phyloP scores from a whole-genome alignment of 1,284 basidiomycete species.

The Ustilago bromivora region DNA sequence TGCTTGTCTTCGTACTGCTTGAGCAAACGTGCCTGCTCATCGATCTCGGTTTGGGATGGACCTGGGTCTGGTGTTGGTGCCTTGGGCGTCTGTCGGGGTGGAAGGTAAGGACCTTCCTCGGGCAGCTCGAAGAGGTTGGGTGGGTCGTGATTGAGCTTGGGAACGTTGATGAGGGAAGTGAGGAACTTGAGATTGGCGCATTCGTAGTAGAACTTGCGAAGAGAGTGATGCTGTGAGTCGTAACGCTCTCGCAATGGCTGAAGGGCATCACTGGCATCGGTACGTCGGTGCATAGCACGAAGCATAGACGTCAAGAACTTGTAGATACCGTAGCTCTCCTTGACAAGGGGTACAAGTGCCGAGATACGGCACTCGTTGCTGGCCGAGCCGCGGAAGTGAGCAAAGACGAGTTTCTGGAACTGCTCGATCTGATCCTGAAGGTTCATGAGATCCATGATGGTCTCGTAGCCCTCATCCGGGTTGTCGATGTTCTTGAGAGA shows the following conservation, averaged over 20 bases:
- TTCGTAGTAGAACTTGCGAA: conserved; percentile 70
- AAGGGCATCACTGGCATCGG: conserved; percentile 67
- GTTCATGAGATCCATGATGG: conserved; percentile 70
- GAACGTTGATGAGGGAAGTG: conserved; percentile 69
- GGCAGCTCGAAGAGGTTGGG: conserved; percentile 68
- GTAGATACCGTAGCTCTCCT: conserved; percentile 70
- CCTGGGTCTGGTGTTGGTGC: conserved; percentile 56
- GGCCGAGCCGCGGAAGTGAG: conserved; percentile 63
- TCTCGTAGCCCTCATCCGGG: conserved; percentile 69
- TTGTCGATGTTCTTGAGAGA: conserved; percentile 70
- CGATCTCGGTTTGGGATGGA: conserved; percentile 76
- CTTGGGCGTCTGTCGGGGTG: conserved; percentile 57
- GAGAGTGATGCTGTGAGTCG: conserved; percentile 64
- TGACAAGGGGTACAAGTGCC: conserved; percentile 67
- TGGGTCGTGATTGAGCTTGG: conserved; percentile 68
- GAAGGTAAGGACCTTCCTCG: conserved; percentile 62
- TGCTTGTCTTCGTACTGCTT: conserved; percentile 98
- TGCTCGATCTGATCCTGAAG: conserved; percentile 69
- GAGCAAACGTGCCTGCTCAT: conserved; percentile 92
- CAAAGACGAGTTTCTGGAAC: conserved; percentile 69
- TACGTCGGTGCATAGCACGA: conserved; percentile 69
- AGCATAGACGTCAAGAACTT: conserved; percentile 70
- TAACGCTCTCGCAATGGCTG: conserved; percentile 68
- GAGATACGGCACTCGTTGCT: conserved; percentile 70
- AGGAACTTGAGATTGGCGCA: conserved; percentile 69